phyloP scores from a whole-genome alignment of 176 grass and related monocot species.

The Eleusine indica region DNA sequence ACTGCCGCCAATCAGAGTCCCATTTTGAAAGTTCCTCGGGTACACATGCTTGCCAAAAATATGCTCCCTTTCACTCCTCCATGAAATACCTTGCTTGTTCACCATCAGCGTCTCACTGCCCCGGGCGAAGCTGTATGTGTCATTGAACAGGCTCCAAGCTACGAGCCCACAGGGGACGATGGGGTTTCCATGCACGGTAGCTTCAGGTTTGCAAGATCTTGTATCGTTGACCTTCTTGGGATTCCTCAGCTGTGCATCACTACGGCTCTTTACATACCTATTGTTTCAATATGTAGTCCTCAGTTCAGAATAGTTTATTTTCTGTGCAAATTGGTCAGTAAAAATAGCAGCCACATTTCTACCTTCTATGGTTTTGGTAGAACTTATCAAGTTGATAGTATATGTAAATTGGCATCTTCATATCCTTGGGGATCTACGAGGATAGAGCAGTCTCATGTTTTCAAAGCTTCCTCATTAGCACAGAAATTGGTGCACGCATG shows the following conservation, averaged over 20 bases:
- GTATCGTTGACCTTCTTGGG: constrained; percentile 32
- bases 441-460: not conserved
- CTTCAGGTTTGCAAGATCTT: constrained; percentile 60
- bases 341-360: constrained; percentile 14
- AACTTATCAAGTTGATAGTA: constrained; percentile 79
- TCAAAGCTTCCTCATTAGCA: not conserved
- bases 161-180: constrained; percentile 67
- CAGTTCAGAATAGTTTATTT: not conserved
- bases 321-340: not conserved
- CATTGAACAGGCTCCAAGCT: constrained; percentile 87
- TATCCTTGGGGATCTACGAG: constrained; percentile 60
- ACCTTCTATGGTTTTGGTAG: constrained; percentile 87
- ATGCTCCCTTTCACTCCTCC: constrained; percentile 60
- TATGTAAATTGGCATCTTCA: constrained; percentile 68
- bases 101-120: constrained; percentile 43
- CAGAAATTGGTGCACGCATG: not conserved
- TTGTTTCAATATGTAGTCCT: not conserved
- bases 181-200: constrained; percentile 33
- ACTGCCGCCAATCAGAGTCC: constrained; percentile 52
- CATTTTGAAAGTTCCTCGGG: constrained; percentile 71
- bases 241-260: constrained; percentile 44
- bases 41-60: constrained; percentile 62
- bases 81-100: constrained; percentile 62
- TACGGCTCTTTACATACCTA: constrained; percentile 69
- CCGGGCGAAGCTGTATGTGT: constrained; percentile 61